These are phyloP conservation scores for Penstemon davidsonii DNA, from an alignment of 257 asterid genomes.

Conservation along the genomic window DNA sequence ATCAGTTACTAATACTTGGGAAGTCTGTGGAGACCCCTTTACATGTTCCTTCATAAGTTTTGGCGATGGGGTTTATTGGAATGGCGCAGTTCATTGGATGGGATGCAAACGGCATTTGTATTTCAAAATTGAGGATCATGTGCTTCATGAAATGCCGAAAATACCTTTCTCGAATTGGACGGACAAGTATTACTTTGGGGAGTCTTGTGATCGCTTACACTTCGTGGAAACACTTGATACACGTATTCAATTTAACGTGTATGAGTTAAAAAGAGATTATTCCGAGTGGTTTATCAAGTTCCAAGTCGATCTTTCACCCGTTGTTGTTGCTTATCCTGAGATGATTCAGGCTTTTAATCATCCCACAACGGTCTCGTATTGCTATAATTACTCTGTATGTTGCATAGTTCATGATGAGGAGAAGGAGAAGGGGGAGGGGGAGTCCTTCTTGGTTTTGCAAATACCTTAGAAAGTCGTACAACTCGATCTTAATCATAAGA, in stretches of 20 bases:
- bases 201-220: constrained; percentile 32
- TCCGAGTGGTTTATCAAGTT: constrained; percentile 36
- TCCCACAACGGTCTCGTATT: not conserved
- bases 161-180: constrained; percentile 3
- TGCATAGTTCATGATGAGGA: constrained; percentile 3
- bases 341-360: not conserved
- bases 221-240: constrained; percentile 12
- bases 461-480: constrained; percentile 26
- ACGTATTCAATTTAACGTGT: constrained; percentile 15
- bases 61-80: constrained; percentile 26
- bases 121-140: constrained; percentile 11
- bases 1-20: constrained; percentile 32
- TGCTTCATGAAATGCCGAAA: constrained; percentile 16
- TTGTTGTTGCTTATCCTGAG: constrained; percentile 21
- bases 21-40: constrained; percentile 13
- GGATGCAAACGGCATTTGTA: not conserved
- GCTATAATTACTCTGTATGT: not conserved
- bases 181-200: constrained; percentile 26
- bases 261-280: constrained; percentile 31
- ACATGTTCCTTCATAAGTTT: not conserved
- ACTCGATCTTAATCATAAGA: constrained; percentile 3
- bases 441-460: constrained; percentile 17
- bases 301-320: constrained; percentile 20
- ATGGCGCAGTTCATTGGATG: constrained; percentile 24
- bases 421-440: not conserved